phyloP scores from a whole-genome alignment of 2,329 filamentous ascomycete species.

The Ceratocystis smalleyi region DNA sequence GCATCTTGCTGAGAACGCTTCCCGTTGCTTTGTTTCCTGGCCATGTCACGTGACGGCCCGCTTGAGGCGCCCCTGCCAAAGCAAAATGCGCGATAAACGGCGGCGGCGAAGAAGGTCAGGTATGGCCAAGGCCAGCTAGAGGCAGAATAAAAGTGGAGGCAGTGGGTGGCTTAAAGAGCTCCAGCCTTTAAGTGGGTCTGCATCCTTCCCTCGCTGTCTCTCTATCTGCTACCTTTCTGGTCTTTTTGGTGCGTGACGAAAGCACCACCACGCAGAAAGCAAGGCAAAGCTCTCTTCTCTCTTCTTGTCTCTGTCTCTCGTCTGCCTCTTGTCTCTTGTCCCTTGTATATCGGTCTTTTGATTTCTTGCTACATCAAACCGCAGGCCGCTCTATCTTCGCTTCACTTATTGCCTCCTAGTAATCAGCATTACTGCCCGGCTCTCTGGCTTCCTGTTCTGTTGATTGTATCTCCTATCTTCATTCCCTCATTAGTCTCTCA shows the following conservation, averaged over 20 bases:
- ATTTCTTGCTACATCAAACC: no score
- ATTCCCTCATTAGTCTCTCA: not conserved
- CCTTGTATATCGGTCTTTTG: not conserved
- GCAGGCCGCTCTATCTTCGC: no score
- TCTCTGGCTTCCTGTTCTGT: not conserved
- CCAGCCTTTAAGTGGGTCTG: constrained; percentile 3
- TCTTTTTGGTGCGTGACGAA: not conserved
- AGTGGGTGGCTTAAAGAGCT: not conserved
- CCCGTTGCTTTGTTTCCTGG: no score
- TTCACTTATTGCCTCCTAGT: no score
- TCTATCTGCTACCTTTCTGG: not conserved
- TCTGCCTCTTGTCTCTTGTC: not conserved
- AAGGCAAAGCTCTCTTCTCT: not conserved
- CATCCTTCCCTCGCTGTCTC: not conserved
- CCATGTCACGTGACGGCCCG: no score
- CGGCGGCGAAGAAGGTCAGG: not conserved
- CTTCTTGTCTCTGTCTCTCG: not conserved
- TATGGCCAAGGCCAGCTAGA: not conserved
- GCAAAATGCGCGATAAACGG: constrained; percentile 16
- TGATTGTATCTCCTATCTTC: not conserved
- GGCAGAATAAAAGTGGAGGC: not conserved
- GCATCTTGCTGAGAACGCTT: no score
- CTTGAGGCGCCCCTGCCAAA: not conserved
- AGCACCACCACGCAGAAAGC: not conserved
- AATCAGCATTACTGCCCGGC: not conserved